A percentile compares a stretch with the other conserved stretches of the same genome.
These are phyloP conservation scores for Meira miltonrushii DNA, from an alignment of 1,284 basidiomycete genomes.

Conservation along the genomic window DNA sequence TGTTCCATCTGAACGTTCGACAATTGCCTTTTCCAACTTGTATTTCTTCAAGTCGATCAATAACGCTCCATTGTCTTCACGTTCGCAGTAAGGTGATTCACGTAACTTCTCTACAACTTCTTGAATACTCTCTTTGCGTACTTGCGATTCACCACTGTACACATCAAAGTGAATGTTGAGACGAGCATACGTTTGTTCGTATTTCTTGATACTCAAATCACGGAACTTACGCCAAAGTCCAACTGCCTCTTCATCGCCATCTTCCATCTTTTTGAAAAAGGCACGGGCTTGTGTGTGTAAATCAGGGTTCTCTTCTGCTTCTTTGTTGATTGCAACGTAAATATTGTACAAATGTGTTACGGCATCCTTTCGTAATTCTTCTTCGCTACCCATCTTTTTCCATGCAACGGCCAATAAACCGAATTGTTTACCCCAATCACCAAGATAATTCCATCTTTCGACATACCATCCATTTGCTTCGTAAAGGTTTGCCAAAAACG, in stretches of 20 bases:
- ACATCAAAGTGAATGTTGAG: slow-evolving; percentile 90
- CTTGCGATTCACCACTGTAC: slow-evolving; percentile 88
- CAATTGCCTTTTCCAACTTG: slow-evolving; percentile 74
- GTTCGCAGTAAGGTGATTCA: slow-evolving; percentile 23
- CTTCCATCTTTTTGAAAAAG: slow-evolving; percentile 96
- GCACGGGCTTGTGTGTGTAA: slow-evolving; percentile 78
- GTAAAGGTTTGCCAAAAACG: slow-evolving; percentile 86
- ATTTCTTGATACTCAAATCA: slow-evolving; percentile 83
- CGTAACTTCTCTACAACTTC: slow-evolving; percentile 49
- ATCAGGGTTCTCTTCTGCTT: slow-evolving; percentile 61
- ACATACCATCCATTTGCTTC: slow-evolving; percentile 91
- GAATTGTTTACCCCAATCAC: slow-evolving; percentile 57
- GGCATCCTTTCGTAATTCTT: slow-evolving; percentile 76
- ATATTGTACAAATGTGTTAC: slow-evolving; percentile 93
- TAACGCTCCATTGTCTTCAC: slow-evolving; percentile 47
- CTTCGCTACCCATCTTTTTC: slow-evolving; percentile 81
- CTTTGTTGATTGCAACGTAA: slow-evolving; percentile 89
- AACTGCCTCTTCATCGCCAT: slow-evolving; percentile 71
- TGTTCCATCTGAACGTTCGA: slow-evolving; percentile 93
- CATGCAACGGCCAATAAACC: slow-evolving; percentile 83
- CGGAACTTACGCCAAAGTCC: slow-evolving; percentile 90
- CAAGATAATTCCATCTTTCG: slow-evolving; percentile 77
- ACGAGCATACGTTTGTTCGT: slow-evolving; percentile 80
- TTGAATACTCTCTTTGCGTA: slow-evolving; percentile 72
- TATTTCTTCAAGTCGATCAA: slow-evolving; percentile 45